Evolutionary conservation across 768 basidiomycete genomes (phyloP).

Genomic region (Dacryopinax primogenitus): DNA sequence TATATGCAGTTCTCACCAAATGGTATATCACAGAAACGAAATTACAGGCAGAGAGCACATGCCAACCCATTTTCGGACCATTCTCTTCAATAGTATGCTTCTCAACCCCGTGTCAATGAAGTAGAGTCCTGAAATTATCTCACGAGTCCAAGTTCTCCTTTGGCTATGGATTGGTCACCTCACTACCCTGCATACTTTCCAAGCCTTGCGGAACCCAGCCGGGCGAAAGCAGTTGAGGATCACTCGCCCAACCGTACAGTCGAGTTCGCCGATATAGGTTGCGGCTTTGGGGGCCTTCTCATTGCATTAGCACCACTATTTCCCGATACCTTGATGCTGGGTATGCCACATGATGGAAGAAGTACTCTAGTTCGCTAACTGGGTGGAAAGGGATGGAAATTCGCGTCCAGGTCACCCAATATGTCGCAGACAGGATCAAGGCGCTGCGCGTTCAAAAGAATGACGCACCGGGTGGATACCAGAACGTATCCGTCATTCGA

Average conservation of each 20-base stretch:
- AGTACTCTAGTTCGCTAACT: slow-evolving; percentile 9
- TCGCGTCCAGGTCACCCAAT: slow-evolving; percentile 88
- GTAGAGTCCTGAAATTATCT: not conserved
- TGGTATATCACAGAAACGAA: slow-evolving; percentile 28
- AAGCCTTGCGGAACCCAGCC: slow-evolving; percentile 3
- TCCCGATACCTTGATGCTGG: slow-evolving; percentile 86
- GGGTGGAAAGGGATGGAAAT: slow-evolving; percentile 76
- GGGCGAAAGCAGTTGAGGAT: slow-evolving; percentile 12
- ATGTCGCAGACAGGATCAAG: slow-evolving; percentile 83
- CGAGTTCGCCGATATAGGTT: slow-evolving; percentile 94
- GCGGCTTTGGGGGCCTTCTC: slow-evolving; percentile 91
- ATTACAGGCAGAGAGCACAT: slow-evolving; percentile 39
- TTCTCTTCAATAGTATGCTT: slow-evolving; percentile 56
- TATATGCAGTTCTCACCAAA: not conserved
- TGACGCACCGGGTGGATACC: slow-evolving; percentile 30
- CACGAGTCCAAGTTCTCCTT: slow-evolving; percentile 53
- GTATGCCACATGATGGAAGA: slow-evolving; percentile 35
- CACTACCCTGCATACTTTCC: slow-evolving; percentile 65
- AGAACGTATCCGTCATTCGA: slow-evolving; percentile 81
- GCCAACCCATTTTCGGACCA: slow-evolving; percentile 44
- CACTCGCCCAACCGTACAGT: slow-evolving; percentile 40
- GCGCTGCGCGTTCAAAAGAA: slow-evolving; percentile 61
- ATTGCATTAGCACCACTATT: slow-evolving; percentile 80
- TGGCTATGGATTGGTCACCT: slow-evolving; percentile 61
- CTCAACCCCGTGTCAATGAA: not conserved